Evolutionary conservation across 2,329 filamentous ascomycete genomes (phyloP).

Genomic region (Colletotrichum karsti): DNA sequence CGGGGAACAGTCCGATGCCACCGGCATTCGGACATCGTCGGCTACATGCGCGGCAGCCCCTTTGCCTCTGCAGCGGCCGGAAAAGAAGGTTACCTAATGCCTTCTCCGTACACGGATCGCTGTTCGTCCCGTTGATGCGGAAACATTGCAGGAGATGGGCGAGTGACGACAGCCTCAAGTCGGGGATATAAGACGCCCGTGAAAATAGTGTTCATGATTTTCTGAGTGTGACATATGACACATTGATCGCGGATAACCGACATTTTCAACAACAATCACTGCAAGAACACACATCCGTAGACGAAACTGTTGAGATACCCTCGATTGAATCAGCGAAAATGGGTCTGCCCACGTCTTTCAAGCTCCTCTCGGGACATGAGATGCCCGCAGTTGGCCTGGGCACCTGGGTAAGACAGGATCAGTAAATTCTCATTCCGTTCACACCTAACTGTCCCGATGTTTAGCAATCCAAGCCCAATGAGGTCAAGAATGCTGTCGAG

Average conservation of each 20-base stretch:
- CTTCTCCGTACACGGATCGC: slow-evolving; percentile 6
- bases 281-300: neutral
- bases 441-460: neutral
- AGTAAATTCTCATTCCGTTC: too few relatives aligned
- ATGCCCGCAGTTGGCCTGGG: slow-evolving; percentile 43
- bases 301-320: neutral
- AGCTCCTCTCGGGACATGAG: slow-evolving; percentile 40
- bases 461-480: slow-evolving; percentile 58
- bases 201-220: neutral
- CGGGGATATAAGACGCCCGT: slow-evolving; percentile 16
- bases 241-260: neutral
- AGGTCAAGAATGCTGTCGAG: slow-evolving; percentile 59
- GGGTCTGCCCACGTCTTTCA: slow-evolving; percentile 35
- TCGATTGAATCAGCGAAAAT: slow-evolving; percentile 23
- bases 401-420: slow-evolving; percentile 38
- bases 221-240: neutral
- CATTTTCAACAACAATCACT: neutral
- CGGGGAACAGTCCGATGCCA: slow-evolving; percentile 19
- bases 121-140: neutral
- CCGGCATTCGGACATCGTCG: neutral
- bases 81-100: slow-evolving; percentile 22
- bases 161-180: slow-evolving; percentile 19
- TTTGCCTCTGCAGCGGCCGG: neutral
- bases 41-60: neutral
- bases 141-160: slow-evolving; percentile 4